A percentile compares a stretch with the other conserved stretches of the same genome.
Conservation (phyloP, 129 eudicot species). For the Chrysanthemum lavandulifolium region DNA sequence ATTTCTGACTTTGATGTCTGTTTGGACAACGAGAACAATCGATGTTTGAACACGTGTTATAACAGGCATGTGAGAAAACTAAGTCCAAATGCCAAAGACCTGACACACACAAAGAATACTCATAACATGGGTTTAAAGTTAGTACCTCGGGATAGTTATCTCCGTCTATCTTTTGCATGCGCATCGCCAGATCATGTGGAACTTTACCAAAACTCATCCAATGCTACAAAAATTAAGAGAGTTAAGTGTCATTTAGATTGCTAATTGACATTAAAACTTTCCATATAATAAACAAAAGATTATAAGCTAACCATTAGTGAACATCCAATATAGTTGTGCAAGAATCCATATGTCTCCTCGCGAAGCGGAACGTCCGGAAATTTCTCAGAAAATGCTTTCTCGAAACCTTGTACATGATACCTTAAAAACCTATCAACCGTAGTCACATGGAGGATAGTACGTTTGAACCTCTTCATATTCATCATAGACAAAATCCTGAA, state of each 20-base stretch:
- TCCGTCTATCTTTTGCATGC: conserved; percentile 88
- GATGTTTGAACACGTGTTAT: too few relatives aligned
- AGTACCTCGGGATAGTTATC: conserved; percentile 93
- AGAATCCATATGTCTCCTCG: conserved; percentile 87
- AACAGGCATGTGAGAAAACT: too few relatives aligned
- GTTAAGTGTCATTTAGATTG: background rate
- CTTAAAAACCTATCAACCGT: conserved; percentile 84
- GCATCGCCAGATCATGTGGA: conserved; percentile 84
- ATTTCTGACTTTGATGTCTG: too few relatives aligned
- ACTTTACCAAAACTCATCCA: conserved; percentile 98
- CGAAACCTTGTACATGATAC: conserved; percentile 91
- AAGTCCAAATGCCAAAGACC: too few relatives aligned
- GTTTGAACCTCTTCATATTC: conserved; percentile 76
- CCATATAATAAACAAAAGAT: background rate
- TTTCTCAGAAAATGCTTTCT: conserved; percentile 78
- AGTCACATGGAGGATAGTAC: conserved; percentile 86
- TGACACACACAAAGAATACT: background rate
- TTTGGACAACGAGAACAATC: too few relatives aligned
- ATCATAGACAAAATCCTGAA: conserved; percentile 74
- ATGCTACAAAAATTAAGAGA: conserved; percentile 43
- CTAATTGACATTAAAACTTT: conserved; percentile 2
- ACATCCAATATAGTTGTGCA: conserved; percentile 89
- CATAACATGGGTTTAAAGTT: background rate
- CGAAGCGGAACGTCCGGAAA: conserved; percentile 94
- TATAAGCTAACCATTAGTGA: conserved; percentile 65